Base-by-base conservation (phyloP, 2,329 filamentous ascomycete genomes). In the Penicillium sumatraense region DNA sequence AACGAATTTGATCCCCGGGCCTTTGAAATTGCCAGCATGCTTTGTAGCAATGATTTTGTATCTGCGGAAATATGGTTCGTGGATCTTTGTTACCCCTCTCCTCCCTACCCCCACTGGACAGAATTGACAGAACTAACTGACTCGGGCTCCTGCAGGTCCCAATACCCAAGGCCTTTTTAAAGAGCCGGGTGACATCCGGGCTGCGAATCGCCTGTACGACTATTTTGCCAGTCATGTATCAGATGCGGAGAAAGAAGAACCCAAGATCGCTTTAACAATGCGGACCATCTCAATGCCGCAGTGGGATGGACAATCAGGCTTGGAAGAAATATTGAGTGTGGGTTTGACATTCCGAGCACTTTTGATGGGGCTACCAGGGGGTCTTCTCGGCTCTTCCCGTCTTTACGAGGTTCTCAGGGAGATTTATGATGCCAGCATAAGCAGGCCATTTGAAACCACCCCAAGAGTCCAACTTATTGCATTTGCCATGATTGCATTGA, bases 21-120 rank as follows among this genome's bases (percentile, higher is more conserved):
- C 68, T 4, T 62, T 78, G 48, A 68, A 68, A 41, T 64, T 80
- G 14, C 78, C 78, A 2, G 71, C 71, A n/a, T 77, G 74, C 46
- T 72, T 80, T 54, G 77, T 76, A 29, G 74, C 75, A 24, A 72
- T 70, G n/a, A 65, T 72, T 11, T 60, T 63, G 18, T 77, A 74
- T 58, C 54, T 80, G 50, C 61, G 68, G 2, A 51, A 47, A 53
- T 56, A 51, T 50, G 53, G 60, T 66, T 40, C 16, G 58, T 54
- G 26, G 14, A 10, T 29, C 8, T 14, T 24, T 26, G 31, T 41
- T 41, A 31, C 18, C 45, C 14, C 45, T n/a, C n/a, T n/a, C n/a
- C n/a, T n/a, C n/a, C n/a, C n/a, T n/a, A n/a, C n/a, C n/a, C n/a
- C n/a, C n/a, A n/a, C n/a, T n/a, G n/a, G n/a, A 53, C 42, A 27